phyloP scores from a whole-genome alignment of 352 stramenopile genomes.

The Phytophthora cryptogea region DNA sequence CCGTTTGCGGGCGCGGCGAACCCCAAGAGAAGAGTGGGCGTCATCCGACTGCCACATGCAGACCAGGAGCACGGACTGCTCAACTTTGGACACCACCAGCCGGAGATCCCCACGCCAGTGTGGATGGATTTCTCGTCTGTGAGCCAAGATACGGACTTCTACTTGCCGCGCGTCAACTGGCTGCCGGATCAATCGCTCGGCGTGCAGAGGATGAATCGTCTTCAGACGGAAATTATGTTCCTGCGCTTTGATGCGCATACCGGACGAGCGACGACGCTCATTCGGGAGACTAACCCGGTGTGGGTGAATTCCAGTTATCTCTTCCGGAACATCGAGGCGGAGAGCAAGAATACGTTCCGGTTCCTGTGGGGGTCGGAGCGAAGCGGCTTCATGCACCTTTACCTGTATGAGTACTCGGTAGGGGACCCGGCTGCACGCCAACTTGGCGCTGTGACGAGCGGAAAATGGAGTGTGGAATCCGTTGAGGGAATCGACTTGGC shows the following conservation, averaged over 20 bases:
- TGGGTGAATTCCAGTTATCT: constrained; percentile 97
- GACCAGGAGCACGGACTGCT: constrained; percentile 12
- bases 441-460: constrained; percentile 66
- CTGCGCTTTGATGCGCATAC: constrained; percentile 82
- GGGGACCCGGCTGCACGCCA: constrained; percentile 40
- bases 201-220: constrained; percentile 88
- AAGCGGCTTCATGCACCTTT: constrained; percentile 95
- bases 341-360: constrained; percentile 87
- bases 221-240: constrained; percentile 76
- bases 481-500: constrained; percentile 83
- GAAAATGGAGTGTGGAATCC: constrained; percentile 79
- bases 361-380: constrained; percentile 96
- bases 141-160: constrained; percentile 71
- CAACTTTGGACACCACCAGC: constrained; percentile 5
- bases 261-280: constrained; percentile 69
- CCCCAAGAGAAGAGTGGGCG: constrained; percentile 87
- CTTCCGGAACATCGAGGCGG: constrained; percentile 85
- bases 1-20: constrained; percentile 95
- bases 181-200: constrained; percentile 92
- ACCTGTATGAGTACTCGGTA: constrained; percentile 93
- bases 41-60: constrained; percentile 41
- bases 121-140: constrained; percentile 75
- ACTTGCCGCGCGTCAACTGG: constrained; percentile 94
- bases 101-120: constrained; percentile 47
- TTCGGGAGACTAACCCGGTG: constrained; percentile 89